These are phyloP conservation scores for Tetrahymena thermophila DNA, from an alignment of 73 alveolate genomes.

Conservation along the genomic window DNA sequence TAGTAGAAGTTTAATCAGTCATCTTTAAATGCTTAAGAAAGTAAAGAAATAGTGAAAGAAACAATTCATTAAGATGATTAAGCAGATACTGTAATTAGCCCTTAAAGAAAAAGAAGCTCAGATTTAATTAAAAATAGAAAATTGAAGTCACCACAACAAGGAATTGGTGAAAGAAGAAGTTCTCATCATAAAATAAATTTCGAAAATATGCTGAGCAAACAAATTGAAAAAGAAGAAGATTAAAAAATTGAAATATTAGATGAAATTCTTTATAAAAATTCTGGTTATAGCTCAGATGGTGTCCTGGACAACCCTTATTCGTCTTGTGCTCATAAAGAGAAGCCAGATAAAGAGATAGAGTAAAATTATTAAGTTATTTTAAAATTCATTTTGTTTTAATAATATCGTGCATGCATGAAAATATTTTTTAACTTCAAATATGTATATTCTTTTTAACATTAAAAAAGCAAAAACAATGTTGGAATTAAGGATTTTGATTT, in stretches of 20 bases:
- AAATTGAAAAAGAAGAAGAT: background rate
- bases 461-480: background rate
- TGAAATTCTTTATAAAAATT: background rate
- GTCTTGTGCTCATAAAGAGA: background rate
- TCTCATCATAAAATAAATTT: background rate
- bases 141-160: background rate
- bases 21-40: background rate
- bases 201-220: background rate
- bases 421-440: too few species aligned
- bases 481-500: slow-evolving; percentile 42
- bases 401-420: too few species aligned
- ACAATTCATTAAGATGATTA: background rate
- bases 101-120: background rate
- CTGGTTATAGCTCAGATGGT: background rate
- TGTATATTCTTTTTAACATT: too few species aligned
- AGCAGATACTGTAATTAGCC: background rate
- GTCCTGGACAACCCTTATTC: background rate
- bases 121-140: background rate
- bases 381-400: too few species aligned
- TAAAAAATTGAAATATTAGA: background rate
- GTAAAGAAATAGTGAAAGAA: background rate
- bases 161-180: background rate
- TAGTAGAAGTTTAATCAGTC: background rate
- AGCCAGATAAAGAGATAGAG: background rate
- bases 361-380: background rate